Conservation (phyloP, 2,329 filamentous ascomycete species). For the Fusarium concolor region DNA sequence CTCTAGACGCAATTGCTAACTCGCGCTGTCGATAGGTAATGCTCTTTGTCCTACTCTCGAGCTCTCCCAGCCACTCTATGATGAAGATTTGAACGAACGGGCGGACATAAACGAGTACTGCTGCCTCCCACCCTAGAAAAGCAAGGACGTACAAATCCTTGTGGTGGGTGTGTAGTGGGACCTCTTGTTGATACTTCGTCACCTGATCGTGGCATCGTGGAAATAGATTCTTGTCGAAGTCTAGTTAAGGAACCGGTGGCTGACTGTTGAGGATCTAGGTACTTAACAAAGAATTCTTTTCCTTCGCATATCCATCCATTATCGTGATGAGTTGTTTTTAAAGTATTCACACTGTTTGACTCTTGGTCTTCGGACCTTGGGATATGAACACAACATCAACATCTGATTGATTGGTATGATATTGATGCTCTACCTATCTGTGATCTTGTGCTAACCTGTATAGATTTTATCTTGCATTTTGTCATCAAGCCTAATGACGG, state of each 20-base stretch:
- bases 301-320: conserved; percentile 32
- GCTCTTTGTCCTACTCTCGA: conserved; percentile 22
- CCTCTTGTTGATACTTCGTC: conserved; percentile 76
- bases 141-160: conserved; percentile 71
- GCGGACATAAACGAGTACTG: conserved; percentile 73
- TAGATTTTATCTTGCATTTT: conserved; percentile 19
- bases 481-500: not conserved
- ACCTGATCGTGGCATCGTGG: conserved; percentile 64
- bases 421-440: not conserved
- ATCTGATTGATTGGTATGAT: conserved; percentile 64
- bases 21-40: conserved; percentile 57
- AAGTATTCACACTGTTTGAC: conserved; percentile 73
- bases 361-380: conserved; percentile 55
- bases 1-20: conserved; percentile 52
- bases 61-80: conserved; percentile 55
- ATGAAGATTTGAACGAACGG: conserved; percentile 77
- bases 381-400: conserved; percentile 66
- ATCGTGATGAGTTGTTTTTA: conserved; percentile 61
- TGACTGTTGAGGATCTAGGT: conserved; percentile 53
- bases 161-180: conserved; percentile 62
- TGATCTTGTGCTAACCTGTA: conserved; percentile 20
- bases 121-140: conserved; percentile 62
- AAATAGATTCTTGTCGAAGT: conserved; percentile 46
- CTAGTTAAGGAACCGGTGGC: conserved; percentile 41
- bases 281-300: conserved; percentile 45